Evolutionary conservation across 1,284 basidiomycete genomes (phyloP), one percentile per base, ranked within the genome.

Genomic region (Amylostereum chailletii): DNA sequence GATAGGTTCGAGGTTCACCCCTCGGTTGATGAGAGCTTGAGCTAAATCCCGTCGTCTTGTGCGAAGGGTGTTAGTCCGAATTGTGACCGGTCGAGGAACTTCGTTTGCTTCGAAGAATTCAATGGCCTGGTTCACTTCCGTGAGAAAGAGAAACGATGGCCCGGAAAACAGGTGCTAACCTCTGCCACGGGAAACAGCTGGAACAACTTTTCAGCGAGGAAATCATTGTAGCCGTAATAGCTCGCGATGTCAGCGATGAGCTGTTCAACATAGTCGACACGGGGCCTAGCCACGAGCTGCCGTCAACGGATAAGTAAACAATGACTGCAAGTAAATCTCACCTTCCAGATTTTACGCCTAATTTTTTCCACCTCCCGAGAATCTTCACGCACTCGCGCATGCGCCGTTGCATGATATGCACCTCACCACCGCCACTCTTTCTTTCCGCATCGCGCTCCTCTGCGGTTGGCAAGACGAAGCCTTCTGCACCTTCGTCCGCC

Each of bases 41-140:
- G 93, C 95, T 48, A 99, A 81, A 65, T 99, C 96, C 46, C 95
- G 81, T 52, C 96, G 77, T 52, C 95, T 81, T 1, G 94, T 94
- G 55, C 92, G 89, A 10, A 99, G 77, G 4, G 95, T 99, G 68
- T 99, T 99, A 46, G 94, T 94, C 48, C 96, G 88, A 62, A 99
- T 98, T 4, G 96, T 99, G 27, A 99, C 94, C 5, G 96, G 96
- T 53, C 96, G 83, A 10, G 94, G 84, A 2, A 94, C 83, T 66
- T 99, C 96, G 67, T 99, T 99, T 10, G 95, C 88, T 68, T 99
- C 96, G 64, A 99, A 99, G 69, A 99, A 99, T 59, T 96, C 94
- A 54, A 99, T 87, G 0, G 94, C 93, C 91, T 94, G 57, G 2
- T 29, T 19, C 19, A 19, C 19, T 19, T 19, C 19, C 19, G 19